A percentile compares a stretch with the other conserved stretches of the same genome.
Evolutionary conservation across 129 eudicot species (phyloP).

Genomic region (Artemisia annua): DNA sequence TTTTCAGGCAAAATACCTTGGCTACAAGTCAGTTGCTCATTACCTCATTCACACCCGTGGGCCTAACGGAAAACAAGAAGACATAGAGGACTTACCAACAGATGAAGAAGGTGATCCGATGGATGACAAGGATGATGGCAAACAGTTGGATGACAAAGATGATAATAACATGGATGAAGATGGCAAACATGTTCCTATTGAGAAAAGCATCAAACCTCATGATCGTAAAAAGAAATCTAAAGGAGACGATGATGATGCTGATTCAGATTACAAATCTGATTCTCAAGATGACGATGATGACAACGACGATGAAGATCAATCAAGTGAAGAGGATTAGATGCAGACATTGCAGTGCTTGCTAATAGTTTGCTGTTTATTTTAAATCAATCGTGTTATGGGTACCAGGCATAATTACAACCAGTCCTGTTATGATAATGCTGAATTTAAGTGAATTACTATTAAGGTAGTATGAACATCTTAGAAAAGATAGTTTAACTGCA

Average conservation of each 20-base stretch:
- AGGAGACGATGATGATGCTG: constrained; percentile 31
- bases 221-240: constrained; percentile 14
- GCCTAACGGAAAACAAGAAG: constrained; percentile 29
- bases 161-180: constrained; percentile 25
- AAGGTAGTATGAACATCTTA: constrained; percentile 1
- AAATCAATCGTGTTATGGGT: constrained; percentile 7
- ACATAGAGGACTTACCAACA: constrained; percentile 7
- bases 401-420: constrained; percentile 4
- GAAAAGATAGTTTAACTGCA: constrained; percentile 7
- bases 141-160: constrained; percentile 2
- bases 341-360: constrained; percentile 11
- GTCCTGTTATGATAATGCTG: constrained; percentile 5
- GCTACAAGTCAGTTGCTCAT: constrained; percentile 77
- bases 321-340: constrained; percentile 29
- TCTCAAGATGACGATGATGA: constrained; percentile 29
- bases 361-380: neutral
- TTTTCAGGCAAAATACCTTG: constrained; percentile 43
- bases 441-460: constrained; percentile 7
- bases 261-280: constrained; percentile 37
- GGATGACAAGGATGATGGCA: constrained; percentile 26
- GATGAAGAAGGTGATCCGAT: constrained; percentile 18
- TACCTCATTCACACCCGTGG: constrained; percentile 60
- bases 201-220: constrained; percentile 2
- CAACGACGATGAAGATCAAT: constrained; percentile 1
- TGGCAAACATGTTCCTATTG: constrained; percentile 12